These are phyloP conservation scores for Zymoseptoria passerinii DNA, from an alignment of 2,329 filamentous ascomycete genomes.

Conservation along the genomic window DNA sequence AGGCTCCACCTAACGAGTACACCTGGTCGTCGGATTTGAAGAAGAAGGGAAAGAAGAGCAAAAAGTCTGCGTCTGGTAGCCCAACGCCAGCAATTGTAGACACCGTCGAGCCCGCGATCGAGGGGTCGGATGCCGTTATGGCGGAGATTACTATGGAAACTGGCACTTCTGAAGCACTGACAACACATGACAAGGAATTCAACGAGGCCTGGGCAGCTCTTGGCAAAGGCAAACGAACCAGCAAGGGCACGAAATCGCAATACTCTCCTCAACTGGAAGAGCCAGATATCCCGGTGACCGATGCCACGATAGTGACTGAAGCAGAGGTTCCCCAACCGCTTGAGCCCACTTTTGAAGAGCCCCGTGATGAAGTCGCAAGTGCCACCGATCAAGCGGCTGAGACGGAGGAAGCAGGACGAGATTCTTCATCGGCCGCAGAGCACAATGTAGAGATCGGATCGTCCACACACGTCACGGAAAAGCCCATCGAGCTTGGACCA, in stretches of 20 bases:
- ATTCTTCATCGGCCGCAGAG: not conserved
- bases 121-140: not conserved
- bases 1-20: constrained; percentile 20
- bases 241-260: constrained; percentile 4
- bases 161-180: too few relatives aligned
- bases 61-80: not conserved
- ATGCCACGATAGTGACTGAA: constrained; percentile 1
- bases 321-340: not conserved
- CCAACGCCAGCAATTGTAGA: constrained; percentile 2
- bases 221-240: constrained; percentile 22
- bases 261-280: not conserved
- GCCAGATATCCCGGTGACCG: not conserved
- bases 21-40: constrained; percentile 3
- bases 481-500: not conserved
- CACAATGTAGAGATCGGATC: not conserved
- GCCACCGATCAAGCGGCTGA: not conserved
- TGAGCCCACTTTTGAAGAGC: not conserved
- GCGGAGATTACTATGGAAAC: not conserved
- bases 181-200: not conserved
- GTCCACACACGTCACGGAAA: not conserved
- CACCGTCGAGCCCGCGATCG: not conserved
- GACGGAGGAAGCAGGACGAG: not conserved
- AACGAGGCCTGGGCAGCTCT: constrained; percentile 3
- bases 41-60: constrained; percentile 19
- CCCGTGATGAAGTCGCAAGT: not conserved